Percentiles rank a stretch among this genome's conserved stretches.
These are phyloP conservation scores for Lathyrus tuberosus DNA, from an alignment of 306 rosid species.

Conservation along the genomic window DNA sequence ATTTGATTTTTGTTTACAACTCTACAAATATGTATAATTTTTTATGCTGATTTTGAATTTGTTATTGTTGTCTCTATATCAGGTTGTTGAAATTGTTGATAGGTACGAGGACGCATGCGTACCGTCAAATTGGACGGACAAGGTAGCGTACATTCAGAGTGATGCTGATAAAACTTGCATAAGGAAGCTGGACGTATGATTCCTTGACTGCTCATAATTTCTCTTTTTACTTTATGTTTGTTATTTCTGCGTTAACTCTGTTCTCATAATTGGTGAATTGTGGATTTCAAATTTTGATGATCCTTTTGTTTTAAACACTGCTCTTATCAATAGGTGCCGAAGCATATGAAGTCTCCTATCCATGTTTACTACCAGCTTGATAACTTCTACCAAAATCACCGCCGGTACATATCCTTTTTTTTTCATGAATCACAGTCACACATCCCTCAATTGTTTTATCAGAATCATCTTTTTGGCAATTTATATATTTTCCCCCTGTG, in stretches of 20 bases:
- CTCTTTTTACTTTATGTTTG: constrained; percentile 1
- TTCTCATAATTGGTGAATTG: constrained; percentile 17
- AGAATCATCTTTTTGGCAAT: too few species aligned
- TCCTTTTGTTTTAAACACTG: constrained; percentile 29
- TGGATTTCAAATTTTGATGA: constrained; percentile 28
- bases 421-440: constrained; percentile 1
- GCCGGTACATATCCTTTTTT: constrained; percentile 58
- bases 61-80: constrained; percentile 25
- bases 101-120: constrained; percentile 69
- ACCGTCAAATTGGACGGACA: constrained; percentile 44
- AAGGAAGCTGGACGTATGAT: constrained; percentile 56
- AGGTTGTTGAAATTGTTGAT: constrained; percentile 89
- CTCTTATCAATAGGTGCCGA: constrained; percentile 56
- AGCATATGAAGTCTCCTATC: constrained; percentile 76
- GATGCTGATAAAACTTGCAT: constrained; percentile 50
- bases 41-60: constrained; percentile 36
- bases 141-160: constrained; percentile 66
- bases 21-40: constrained; percentile 19
- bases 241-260: constrained; percentile 6
- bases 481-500: too few species aligned
- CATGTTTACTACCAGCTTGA: constrained; percentile 92
- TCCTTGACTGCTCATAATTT: constrained; percentile 7
- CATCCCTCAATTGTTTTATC: too few species aligned
- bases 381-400: constrained; percentile 94
- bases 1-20: constrained; percentile 30